Percentiles rank a stretch among this genome's conserved stretches.
These are phyloP conservation scores for Pseudotsuga menziesii DNA, from an alignment of 75 land plant genomes.

Conservation along the genomic window DNA sequence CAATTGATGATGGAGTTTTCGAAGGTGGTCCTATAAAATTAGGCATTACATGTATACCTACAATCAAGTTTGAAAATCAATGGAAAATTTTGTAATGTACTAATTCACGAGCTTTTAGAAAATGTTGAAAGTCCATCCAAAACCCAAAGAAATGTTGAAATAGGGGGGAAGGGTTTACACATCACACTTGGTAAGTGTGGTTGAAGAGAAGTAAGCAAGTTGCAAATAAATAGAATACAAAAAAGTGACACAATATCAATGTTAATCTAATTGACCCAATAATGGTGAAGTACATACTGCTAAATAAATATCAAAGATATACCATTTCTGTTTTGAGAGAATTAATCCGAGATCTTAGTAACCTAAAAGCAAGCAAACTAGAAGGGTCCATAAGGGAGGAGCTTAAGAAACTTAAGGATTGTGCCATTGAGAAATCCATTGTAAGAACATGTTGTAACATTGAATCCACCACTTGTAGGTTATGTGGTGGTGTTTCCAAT, in stretches of 20 bases:
- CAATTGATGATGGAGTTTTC: constrained; percentile 4
- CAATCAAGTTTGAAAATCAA: not conserved
- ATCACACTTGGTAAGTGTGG: constrained; percentile 61
- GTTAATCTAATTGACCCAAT: constrained; percentile 15
- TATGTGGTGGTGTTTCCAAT: constrained; percentile 46
- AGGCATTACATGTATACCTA: constrained; percentile 17
- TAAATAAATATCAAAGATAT: not conserved
- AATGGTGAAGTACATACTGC: not conserved
- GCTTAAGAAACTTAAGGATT: constrained; percentile 44
- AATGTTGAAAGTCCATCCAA: not conserved
- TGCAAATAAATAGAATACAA: constrained; percentile 17
- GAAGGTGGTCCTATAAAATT: not conserved
- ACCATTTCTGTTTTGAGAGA: not conserved
- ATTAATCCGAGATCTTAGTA: not conserved
- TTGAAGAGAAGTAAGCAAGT: constrained; percentile 47
- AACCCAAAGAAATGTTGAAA: not conserved
- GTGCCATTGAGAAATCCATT: constrained; percentile 50
- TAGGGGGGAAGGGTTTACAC: not conserved
- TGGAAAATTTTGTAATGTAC: not conserved
- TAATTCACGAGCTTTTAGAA: not conserved
- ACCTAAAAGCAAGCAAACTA: not conserved
- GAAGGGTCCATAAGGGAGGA: not conserved
- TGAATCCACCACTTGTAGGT: constrained; percentile 54
- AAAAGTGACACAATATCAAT: not conserved
- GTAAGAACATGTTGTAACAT: constrained; percentile 66